Evolutionary conservation across 2,329 filamentous ascomycete species (phyloP).

Genomic region (Phaeoacremonium minimum): DNA sequence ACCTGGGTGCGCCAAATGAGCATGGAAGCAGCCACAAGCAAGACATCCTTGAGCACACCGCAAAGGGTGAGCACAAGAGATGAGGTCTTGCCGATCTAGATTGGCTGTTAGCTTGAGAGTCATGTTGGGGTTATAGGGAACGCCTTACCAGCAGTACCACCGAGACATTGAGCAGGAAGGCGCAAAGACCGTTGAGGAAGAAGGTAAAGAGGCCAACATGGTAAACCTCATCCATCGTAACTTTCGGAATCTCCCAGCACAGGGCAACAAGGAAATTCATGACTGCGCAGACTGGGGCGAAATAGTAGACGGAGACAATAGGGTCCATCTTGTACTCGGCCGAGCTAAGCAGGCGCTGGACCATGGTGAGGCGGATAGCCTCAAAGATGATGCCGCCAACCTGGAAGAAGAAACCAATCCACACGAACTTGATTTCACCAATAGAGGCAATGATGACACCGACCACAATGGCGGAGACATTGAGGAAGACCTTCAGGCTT

Average conservation of each 20-base stretch:
- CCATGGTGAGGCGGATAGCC: slow-evolving; percentile 78
- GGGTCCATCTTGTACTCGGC: slow-evolving; percentile 91
- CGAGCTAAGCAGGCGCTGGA: slow-evolving; percentile 76
- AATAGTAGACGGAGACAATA: slow-evolving; percentile 85
- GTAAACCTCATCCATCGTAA: slow-evolving; percentile 67
- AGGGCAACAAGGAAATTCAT: slow-evolving; percentile 76
- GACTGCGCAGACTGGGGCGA: slow-evolving; percentile 75
- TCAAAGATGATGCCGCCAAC: slow-evolving; percentile 76
- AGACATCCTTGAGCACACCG: slow-evolving; percentile 83
- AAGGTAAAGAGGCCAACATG: slow-evolving; percentile 69
- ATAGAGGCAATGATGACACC: slow-evolving; percentile 93
- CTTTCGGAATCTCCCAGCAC: slow-evolving; percentile 67
- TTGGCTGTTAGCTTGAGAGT: background rate
- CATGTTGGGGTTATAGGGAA: background rate
- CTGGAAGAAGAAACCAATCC: slow-evolving; percentile 76
- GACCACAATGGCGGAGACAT: slow-evolving; percentile 90
- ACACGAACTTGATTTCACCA: slow-evolving; percentile 91
- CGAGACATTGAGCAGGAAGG: slow-evolving; percentile 79
- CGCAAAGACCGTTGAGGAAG: slow-evolving; percentile 71
- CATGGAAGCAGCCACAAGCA: slow-evolving; percentile 77
- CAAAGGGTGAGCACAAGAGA: slow-evolving; percentile 82
- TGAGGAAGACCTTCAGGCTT: slow-evolving; percentile 82
- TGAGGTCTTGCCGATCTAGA: slow-evolving; percentile 80
- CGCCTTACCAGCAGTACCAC: slow-evolving; percentile 76
- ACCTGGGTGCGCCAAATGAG: slow-evolving; percentile 76